Evolutionary conservation across 2,329 filamentous ascomycete species (phyloP), one percentile per base, ranked within the genome.

Genomic region (Huntiella decipiens): DNA sequence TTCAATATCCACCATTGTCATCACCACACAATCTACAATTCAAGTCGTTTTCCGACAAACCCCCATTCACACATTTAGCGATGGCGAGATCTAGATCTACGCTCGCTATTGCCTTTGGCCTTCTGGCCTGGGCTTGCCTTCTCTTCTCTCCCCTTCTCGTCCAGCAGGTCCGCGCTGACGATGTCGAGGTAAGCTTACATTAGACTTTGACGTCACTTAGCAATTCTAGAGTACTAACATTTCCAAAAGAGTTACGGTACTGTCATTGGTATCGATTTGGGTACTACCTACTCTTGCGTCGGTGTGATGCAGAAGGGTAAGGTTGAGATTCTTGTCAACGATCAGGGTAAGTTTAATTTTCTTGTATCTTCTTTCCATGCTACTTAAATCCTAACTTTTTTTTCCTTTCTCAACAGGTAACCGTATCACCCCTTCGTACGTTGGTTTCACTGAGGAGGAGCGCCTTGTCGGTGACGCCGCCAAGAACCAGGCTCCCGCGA

Each of bases 381-480:
- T 13, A 35, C 32, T 7, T 28, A 8, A 28, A 43, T 58, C 31
- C 33, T 41, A 5, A 41, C 15, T 12, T 41, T 41, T 13, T 22
- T 13, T 16, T 19, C 22, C 11, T 13, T 5, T 28, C 31, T 33
- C 5, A 11, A 32, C 19, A 50, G 85, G 85, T 72, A 86, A 93
- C 77, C 82, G 85, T 70, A 93, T 93, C 56, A 93, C 86, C 57
- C 86, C 86, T 47, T 93, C 85, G 53, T 94, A 91, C 66, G 86
- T 94, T 61, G 86, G 85, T 59, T 94, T 93, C 66, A 96, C 86
- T 64, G 87, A 96, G 58, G 86, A 95, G 53, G 91, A 96, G 68
- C 80, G 91, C 61, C 73, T 98, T 55, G 86, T 98, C 56, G 91
- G 91, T 73, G 91, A 98, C 65, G 85, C 91, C 58, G 86, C 86